phyloP scores from a whole-genome alignment of 805 yeast genomes.

The Babjeviella inositovora region DNA sequence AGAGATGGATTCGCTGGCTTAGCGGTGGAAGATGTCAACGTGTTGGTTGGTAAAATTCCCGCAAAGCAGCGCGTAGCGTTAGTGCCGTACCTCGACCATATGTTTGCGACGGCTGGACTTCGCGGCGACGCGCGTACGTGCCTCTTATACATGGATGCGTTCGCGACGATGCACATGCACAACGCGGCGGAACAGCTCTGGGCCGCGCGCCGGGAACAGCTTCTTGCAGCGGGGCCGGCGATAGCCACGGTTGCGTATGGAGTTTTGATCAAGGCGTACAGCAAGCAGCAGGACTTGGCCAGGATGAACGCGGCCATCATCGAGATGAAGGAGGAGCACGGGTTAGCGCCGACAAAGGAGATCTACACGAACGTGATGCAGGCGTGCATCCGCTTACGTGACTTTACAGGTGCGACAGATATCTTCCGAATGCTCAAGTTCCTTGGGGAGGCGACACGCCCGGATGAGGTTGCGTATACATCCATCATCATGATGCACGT shows the following conservation, averaged over 20 bases:
- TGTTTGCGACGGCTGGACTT: conserved; percentile 17
- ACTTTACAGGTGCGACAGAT: conserved; percentile 46
- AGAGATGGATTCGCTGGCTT: conserved; percentile 19
- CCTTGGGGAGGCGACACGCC: conserved; percentile 45
- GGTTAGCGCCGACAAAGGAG: conserved; percentile 21
- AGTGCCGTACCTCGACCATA: conserved; percentile 16
- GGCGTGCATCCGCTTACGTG: conserved; percentile 34
- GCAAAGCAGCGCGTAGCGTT: conserved; percentile 12
- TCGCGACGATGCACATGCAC: too few species aligned
- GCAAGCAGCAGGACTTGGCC: conserved; percentile 17
- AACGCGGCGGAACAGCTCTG: conserved; percentile 7
- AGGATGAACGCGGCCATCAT: conserved; percentile 18
- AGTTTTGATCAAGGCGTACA: conserved; percentile 24
- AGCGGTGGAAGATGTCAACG: conserved; percentile 13
- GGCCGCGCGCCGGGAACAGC: conserved; percentile 13
- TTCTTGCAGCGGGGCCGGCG: conserved; percentile 10
- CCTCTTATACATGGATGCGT: conserved; percentile 16
- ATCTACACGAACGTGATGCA: conserved; percentile 45
- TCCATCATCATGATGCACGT: conserved; percentile 56
- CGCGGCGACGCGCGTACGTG: conserved; percentile 13
- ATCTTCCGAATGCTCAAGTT: conserved; percentile 81
- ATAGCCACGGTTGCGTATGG: conserved; percentile 22
- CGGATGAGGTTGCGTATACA: conserved; percentile 53
- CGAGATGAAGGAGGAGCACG: conserved; percentile 16
- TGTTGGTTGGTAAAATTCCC: conserved; percentile 24